Conservation (phyloP, 805 yeast species). For the Spathaspora hagerdaliae region DNA sequence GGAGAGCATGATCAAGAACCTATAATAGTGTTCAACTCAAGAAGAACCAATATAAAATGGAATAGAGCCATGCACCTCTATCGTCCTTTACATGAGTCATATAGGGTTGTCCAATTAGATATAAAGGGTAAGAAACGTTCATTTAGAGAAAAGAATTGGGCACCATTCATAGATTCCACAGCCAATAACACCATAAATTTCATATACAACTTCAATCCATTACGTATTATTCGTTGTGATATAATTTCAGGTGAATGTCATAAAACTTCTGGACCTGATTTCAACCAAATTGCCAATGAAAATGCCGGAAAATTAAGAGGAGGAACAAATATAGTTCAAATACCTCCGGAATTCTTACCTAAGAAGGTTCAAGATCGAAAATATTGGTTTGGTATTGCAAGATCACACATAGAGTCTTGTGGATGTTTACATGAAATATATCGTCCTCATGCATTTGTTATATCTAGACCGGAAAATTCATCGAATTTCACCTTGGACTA, state of each 20-base stretch:
- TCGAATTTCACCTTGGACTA: conserved; percentile 11
- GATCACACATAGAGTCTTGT: conserved; percentile 11
- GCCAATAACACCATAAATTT: conserved; percentile 23
- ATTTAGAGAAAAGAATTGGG: conserved; percentile 31
- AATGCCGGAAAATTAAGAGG: conserved; percentile 5
- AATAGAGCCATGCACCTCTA: conserved; percentile 17
- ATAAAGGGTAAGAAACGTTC: conserved; percentile 1
- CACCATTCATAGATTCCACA: conserved; percentile 21
- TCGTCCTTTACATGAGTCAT: conserved; percentile 11
- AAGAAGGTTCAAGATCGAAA: neutral
- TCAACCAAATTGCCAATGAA: neutral
- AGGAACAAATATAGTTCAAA: conserved; percentile 1
- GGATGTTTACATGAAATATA: conserved; percentile 13
- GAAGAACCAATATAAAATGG: conserved; percentile 8
- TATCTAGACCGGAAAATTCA: conserved; percentile 5
- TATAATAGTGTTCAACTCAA: conserved; percentile 16
- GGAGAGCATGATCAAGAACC: conserved; percentile 14
- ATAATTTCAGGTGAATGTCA: conserved; percentile 10
- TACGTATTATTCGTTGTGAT: conserved; percentile 12
- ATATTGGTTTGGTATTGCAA: conserved; percentile 15
- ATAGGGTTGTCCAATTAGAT: neutral
- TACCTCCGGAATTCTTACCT: conserved; percentile 5
- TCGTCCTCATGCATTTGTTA: conserved; percentile 12
- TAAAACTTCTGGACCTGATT: conserved; percentile 1
- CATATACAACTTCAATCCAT: conserved; percentile 25